Conservation (phyloP, 176 grass and related monocot species). For the Ananas comosus region DNA sequence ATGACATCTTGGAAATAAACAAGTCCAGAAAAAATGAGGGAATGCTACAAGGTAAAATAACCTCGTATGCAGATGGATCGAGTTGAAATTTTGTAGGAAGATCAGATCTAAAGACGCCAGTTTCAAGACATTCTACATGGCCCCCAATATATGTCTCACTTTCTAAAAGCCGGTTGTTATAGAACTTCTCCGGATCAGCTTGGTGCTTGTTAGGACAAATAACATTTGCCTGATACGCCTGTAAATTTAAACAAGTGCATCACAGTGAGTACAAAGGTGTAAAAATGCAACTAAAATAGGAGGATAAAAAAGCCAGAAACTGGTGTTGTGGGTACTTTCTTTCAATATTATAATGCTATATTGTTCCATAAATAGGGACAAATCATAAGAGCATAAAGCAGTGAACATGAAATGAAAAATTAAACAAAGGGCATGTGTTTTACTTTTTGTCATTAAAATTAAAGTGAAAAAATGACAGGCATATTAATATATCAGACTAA, state of each 20-base stretch:
- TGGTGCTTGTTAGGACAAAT: constrained; percentile 98
- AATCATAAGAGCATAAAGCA: neutral
- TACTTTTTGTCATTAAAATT: no score
- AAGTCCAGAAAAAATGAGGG: constrained; percentile 1
- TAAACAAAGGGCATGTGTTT: no score
- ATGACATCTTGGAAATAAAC: neutral
- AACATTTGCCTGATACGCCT: constrained; percentile 87
- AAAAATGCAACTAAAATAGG: neutral
- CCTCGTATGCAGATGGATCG: constrained; percentile 75
- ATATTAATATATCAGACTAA: no score
- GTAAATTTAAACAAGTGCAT: constrained; percentile 32
- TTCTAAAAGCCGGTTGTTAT: constrained; percentile 85
- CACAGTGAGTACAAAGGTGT: constrained; percentile 26
- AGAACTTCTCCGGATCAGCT: constrained; percentile 82
- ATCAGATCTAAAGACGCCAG: constrained; percentile 98
- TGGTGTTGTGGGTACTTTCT: neutral
- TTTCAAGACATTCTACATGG: constrained; percentile 99
- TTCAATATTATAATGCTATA: neutral
- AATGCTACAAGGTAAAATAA: constrained; percentile 24
- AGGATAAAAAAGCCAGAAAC: neutral
- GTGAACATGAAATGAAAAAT: neutral
- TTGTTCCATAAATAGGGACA: neutral
- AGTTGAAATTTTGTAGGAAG: constrained; percentile 93
- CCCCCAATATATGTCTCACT: constrained; percentile 98
- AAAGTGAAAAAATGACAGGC: no score